Conservation (phyloP, 495 filamentous ascomycete genomes). For the Lophiotrema nucula region DNA sequence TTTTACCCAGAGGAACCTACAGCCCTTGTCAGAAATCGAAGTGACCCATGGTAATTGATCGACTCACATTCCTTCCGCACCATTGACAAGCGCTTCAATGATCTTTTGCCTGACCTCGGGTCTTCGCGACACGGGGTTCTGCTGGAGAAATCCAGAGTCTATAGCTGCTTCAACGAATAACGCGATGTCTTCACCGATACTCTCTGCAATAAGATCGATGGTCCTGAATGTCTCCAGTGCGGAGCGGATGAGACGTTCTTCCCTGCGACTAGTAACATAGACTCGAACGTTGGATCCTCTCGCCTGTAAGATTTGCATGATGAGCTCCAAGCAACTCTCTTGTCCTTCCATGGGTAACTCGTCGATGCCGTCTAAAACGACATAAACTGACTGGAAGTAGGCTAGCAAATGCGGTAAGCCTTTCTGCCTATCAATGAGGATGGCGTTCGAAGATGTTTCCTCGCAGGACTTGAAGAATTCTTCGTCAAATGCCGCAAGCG, state of each 20-base stretch:
- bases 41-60: too few species aligned
- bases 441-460: neutral
- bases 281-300: neutral
- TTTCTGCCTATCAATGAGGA: neutral
- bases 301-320: neutral
- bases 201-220: conserved; percentile 1
- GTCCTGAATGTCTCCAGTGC: neutral
- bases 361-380: conserved; percentile 31
- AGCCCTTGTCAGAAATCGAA: neutral
- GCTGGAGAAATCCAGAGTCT: neutral
- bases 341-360: conserved; percentile 10
- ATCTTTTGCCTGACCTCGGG: conserved; percentile 8
- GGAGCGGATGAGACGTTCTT: conserved; percentile 8
- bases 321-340: neutral
- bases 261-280: conserved; percentile 14
- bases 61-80: conserved; percentile 27
- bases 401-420: neutral
- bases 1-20: conserved; percentile 34
- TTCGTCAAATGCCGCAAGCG: conserved; percentile 7
- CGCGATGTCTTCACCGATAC: neutral
- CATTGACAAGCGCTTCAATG: neutral
- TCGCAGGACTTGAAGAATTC: neutral
- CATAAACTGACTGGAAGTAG: conserved; percentile 6
- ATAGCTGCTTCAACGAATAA: conserved; percentile 1
- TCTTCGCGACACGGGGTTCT: neutral